Evolutionary conservation across 306 rosid species (phyloP), one percentile per base, ranked within the genome.

Genomic region (Trichosanthes cucumerina): DNA sequence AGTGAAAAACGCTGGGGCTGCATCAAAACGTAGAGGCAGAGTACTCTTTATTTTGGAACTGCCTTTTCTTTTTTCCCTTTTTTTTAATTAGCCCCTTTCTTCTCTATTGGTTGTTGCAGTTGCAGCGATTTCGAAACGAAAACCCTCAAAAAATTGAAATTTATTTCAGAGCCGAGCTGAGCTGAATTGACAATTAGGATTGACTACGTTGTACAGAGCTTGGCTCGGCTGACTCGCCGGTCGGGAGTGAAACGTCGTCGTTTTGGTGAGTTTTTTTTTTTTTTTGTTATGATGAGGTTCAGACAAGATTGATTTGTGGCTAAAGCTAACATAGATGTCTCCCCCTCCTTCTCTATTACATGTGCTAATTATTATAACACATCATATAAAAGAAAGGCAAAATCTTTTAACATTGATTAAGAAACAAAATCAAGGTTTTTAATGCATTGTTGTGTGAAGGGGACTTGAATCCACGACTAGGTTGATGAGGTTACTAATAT

Each of bases 81-180:
- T 1, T 65, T 66, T 64, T 16, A 63, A 63, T 33, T 16, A 19
- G 15, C 2, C 68, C 41, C 10, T 28, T 19, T 15, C 38, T 57
- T 57, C 33, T 0, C 36, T 0, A 57, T 57, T 57, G 63, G 19
- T 33, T 56, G 62, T 1, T 21, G 44, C 6, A 33, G 9, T 59
- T 19, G 75, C 75, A 39, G 75, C 41, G 75, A 39, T 68, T 68
- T 68, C 75, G 33, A 68, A 41, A 66, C 75, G 33, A 68, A 41
- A 66, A 11, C 33, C 75, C 31, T 36, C 44, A 1, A 3, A 36
- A 9, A 38, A 19, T 63, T 16, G 0, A 16, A 4, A 38, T 63
- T 59, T 0, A 31, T 6, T 31, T 3, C 28, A 6, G 52, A 68
- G 53, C 75, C 28, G 31, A 68, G 50, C 9, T 10, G 28, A 60